Conservation (phyloP, 108 stramenopile genomes). For the Fragilariopsis cylindrus region DNA sequence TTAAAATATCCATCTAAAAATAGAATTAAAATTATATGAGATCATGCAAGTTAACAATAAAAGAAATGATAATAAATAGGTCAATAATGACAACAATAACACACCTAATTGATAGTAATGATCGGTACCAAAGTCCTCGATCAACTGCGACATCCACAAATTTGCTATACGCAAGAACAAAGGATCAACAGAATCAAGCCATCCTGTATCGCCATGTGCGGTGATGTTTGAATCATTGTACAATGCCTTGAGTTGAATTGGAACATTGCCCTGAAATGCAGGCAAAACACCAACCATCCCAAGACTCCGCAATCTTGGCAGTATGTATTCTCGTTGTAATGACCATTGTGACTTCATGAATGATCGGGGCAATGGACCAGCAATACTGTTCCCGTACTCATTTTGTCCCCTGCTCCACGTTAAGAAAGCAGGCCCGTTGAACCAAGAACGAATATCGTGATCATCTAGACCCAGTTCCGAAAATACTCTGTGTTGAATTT, state of each 20-base stretch:
- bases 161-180: conserved; percentile 43
- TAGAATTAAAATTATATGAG: too few species aligned
- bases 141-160: conserved; percentile 36
- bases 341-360: conserved; percentile 45
- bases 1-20: conserved; percentile 49
- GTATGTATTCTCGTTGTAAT: conserved; percentile 37
- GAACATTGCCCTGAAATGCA: conserved; percentile 59
- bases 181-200: conserved; percentile 53
- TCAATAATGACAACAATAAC: too few species aligned
- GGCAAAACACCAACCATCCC: conserved; percentile 51
- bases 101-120: conserved; percentile 48
- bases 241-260: conserved; percentile 35
- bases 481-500: conserved; percentile 44
- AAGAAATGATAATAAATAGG: too few species aligned
- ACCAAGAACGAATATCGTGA: conserved; percentile 48
- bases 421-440: conserved; percentile 57
- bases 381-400: conserved; percentile 46
- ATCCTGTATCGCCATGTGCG: conserved; percentile 40
- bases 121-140: conserved; percentile 53
- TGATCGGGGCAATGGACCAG: conserved; percentile 41
- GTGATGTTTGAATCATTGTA: conserved; percentile 48
- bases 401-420: conserved; percentile 58
- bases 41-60: too few species aligned
- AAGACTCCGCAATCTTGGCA: conserved; percentile 41
- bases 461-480: conserved; percentile 37